These are phyloP conservation scores for Phytopythium aichiense DNA, from an alignment of 352 stramenopile species.

Conservation along the genomic window DNA sequence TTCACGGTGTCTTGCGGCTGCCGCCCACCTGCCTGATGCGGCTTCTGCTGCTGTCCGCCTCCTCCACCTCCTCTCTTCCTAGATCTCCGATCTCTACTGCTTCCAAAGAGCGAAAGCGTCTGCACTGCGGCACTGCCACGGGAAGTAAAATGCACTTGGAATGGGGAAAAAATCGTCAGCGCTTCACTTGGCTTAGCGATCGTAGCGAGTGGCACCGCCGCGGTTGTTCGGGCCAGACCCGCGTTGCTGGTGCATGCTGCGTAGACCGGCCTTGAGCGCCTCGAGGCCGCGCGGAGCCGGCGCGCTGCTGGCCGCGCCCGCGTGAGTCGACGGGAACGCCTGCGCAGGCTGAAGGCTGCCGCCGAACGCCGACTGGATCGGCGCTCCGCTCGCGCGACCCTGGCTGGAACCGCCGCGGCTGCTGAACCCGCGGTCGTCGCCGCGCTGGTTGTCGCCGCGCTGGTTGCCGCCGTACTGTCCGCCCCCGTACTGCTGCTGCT, in stretches of 20 bases:
- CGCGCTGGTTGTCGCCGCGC: constrained; percentile 11
- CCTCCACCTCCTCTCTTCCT: neutral
- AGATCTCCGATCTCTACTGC: neutral
- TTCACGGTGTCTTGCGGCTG: neutral
- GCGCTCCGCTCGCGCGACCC: constrained; percentile 24
- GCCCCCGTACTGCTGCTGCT: constrained; percentile 6
- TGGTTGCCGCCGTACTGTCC: constrained; percentile 10
- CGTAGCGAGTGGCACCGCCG: constrained; percentile 37
- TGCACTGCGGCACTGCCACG: no score
- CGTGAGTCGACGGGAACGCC: constrained; percentile 39
- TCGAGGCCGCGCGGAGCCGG: constrained; percentile 52
- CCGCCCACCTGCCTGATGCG: neutral
- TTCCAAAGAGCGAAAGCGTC: neutral
- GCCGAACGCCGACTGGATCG: constrained; percentile 62
- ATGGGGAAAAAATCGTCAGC: neutral
- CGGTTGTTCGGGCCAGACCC: constrained; percentile 12
- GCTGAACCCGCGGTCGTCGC: constrained; percentile 23
- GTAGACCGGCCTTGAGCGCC: constrained; percentile 72
- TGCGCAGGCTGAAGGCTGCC: constrained; percentile 45
- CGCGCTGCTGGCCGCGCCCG: constrained; percentile 20
- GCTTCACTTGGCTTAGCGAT: constrained; percentile 30
- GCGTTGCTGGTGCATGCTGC: constrained; percentile 83
- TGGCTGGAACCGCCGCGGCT: constrained; percentile 9
- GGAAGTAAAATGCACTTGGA: constrained; percentile 6
- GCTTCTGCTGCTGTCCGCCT: neutral